Evolutionary conservation across 2,329 filamentous ascomycete genomes (phyloP).

Genomic region (Periglandula ipomoeae): DNA sequence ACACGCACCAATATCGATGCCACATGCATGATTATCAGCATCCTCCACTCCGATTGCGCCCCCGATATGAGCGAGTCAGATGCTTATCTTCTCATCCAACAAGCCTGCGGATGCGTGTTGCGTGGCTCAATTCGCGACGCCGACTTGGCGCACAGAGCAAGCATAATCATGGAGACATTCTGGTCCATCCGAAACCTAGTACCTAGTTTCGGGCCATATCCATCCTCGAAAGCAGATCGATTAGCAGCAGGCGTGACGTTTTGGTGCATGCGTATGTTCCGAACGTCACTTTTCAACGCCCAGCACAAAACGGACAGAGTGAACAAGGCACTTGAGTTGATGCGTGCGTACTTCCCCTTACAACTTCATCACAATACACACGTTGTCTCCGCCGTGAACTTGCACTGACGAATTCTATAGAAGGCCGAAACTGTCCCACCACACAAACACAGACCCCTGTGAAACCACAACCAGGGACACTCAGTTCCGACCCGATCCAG

Average conservation of each 20-base stretch:
- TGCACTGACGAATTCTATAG: too few relatives aligned
- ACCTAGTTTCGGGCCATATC: constrained; percentile 29
- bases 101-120: constrained; percentile 26
- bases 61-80: constrained; percentile 23
- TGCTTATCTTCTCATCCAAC: constrained; percentile 20
- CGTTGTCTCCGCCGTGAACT: too few relatives aligned
- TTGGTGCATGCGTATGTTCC: constrained; percentile 41
- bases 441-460: constrained; percentile 5
- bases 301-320: constrained; percentile 22
- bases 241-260: constrained; percentile 40
- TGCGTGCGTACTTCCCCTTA: constrained; percentile 15
- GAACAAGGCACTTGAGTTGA: constrained; percentile 21
- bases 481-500: constrained; percentile 27
- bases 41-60: constrained; percentile 35
- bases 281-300: constrained; percentile 28
- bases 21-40: constrained; percentile 34
- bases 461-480: constrained; percentile 14
- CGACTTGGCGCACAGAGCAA: constrained; percentile 37
- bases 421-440: constrained; percentile 4
- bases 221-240: constrained; percentile 33
- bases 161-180: constrained; percentile 39
- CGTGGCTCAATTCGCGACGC: constrained; percentile 37
- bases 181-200: constrained; percentile 32
- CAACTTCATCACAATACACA: not conserved
- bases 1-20: constrained; percentile 38